Evolutionary conservation across 2,329 filamentous ascomycete genomes (phyloP), one percentile per base, ranked within the genome.

Genomic region (Davidsoniella virescens): DNA sequence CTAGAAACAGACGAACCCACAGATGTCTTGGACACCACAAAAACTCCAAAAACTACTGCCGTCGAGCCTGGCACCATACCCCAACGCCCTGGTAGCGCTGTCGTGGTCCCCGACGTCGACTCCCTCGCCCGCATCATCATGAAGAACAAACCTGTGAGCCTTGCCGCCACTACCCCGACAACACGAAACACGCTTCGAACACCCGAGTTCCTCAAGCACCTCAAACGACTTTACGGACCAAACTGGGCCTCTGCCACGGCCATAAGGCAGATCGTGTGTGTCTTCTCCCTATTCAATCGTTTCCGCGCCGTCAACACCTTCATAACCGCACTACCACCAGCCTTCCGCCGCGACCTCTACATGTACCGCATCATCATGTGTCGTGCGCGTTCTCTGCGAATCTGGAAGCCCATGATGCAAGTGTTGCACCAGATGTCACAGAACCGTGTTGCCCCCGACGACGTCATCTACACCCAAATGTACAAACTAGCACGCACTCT

Each of bases 171-270:
- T 14, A 6, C 16, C 8, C 14, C 42, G 6, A 17, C 10, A 1
- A 17, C 42, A 8, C 29, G 23, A 23, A 23, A 23, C n/a, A 26
- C 42, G 14, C 29, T 33, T 33, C 29, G 29, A 33, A 26, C 29
- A 3, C 12, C 40, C 9, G 50, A 54, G 0, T 72, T 75, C 52
- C 50, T 72, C 6, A 54, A 56, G 8, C 60, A 64, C 33, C 69
- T 71, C 56, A 56, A 62, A 4, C 58, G 59, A 7, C 63, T 67
- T 2, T 75, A 73, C 57, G 70, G 71, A 4, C 55, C 59, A 1
- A 60, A 60, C n/a, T 75, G 72, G 72, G 59, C 69, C 36, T 65
- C 63, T 4, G 56, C 55, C 18, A 55, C 56, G 4, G 60, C 66
- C 1, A 56, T 65, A 39, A 64, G 67, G 55, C 57, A 56, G 33